Evolutionary conservation across 2,329 filamentous ascomycete genomes (phyloP), one percentile per base, ranked within the genome.

Genomic region (Cladosporium sp.): DNA sequence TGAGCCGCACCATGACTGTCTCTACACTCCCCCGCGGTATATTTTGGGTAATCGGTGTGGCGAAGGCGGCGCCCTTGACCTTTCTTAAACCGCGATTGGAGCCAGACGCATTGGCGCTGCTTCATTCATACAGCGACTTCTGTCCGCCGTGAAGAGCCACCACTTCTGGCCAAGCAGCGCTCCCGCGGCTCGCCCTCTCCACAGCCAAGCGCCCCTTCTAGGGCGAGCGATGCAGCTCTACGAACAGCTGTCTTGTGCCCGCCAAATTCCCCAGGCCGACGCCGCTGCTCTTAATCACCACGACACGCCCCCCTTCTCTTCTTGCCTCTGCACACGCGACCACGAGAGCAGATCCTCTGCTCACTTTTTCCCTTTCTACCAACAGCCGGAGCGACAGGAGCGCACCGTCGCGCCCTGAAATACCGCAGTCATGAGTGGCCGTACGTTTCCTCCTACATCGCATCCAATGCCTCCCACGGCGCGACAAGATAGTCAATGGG

Each of bases 351-450:
- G 31, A 34, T 34, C 34, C n/a, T 4, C 33, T 52, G 40, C 43
- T 53, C 45, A 43, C 37, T 38, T 43, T 42, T 19, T 42, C 43
- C 44, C 43, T 51, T 52, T 53, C 43, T 45, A 48, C 46, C 53
- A 49, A 31, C 48, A 35, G 46, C 45, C 58, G 54, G 55, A 43
- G 51, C 52, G 51, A 22, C 45, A 43, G 51, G 37, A 53, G 51
- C 51, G 44, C 51, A 46, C 18, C 34, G 43, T 38, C 14, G 45
- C 51, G 19, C 45, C 52, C 46, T 38, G 35, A 40, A 16, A 43
- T 43, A 43, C 43, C 43, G 50, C 49, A 54, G 79, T 66, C 68
- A 81, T 81, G 78, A 80, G 77, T 71, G 78, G 78, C 71, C 74
- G 78, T 81, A 71, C 77, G 78, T 79, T 56, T 52, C 46, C 59